phyloP scores from a whole-genome alignment of 2,329 filamentous ascomycete species.

The Claviceps lovelessii region DNA sequence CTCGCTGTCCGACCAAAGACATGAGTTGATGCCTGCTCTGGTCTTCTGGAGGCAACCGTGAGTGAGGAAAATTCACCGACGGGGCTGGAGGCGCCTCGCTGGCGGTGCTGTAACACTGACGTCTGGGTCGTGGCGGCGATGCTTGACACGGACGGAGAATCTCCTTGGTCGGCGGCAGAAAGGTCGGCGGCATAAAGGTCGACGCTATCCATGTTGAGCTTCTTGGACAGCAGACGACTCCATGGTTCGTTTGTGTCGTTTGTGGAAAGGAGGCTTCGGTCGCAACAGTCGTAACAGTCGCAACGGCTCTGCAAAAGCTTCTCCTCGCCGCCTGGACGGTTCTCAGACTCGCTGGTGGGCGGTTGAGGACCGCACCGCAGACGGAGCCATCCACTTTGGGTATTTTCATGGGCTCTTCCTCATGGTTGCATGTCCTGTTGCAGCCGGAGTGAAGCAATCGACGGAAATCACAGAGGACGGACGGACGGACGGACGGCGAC shows the following conservation, averaged over 20 bases:
- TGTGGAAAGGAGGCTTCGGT: slow-evolving; percentile 7
- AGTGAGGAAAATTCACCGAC: slow-evolving; percentile 3
- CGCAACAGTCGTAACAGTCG: slow-evolving; percentile 4
- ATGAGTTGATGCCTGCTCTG: slow-evolving; percentile 32
- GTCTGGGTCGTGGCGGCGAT: slow-evolving; percentile 4
- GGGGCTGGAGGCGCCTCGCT: slow-evolving; percentile 9
- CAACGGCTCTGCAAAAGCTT: slow-evolving; percentile 13
- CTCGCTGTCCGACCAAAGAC: slow-evolving; percentile 36
- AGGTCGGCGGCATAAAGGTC: slow-evolving; percentile 28
- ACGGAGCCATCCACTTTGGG: slow-evolving; percentile 45
- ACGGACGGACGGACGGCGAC: neutral
- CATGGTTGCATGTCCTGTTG: slow-evolving; percentile 23
- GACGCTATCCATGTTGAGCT: slow-evolving; percentile 27
- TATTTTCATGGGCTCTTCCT: slow-evolving; percentile 46
- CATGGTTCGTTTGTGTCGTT: neutral
- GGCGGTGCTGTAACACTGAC: slow-evolving; percentile 15
- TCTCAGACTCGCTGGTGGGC: slow-evolving; percentile 21
- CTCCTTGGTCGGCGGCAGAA: slow-evolving; percentile 17
- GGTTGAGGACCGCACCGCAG: slow-evolving; percentile 40
- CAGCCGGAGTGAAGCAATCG: neutral
- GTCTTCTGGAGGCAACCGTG: slow-evolving; percentile 1
- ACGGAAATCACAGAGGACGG: neutral
- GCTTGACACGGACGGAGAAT: slow-evolving; percentile 6
- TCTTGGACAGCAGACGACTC: slow-evolving; percentile 15
- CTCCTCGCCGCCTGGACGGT: slow-evolving; percentile 11